These are phyloP conservation scores for Cystofilobasidium bisporidii DNA, from an alignment of 768 basidiomycete genomes.

Conservation along the genomic window DNA sequence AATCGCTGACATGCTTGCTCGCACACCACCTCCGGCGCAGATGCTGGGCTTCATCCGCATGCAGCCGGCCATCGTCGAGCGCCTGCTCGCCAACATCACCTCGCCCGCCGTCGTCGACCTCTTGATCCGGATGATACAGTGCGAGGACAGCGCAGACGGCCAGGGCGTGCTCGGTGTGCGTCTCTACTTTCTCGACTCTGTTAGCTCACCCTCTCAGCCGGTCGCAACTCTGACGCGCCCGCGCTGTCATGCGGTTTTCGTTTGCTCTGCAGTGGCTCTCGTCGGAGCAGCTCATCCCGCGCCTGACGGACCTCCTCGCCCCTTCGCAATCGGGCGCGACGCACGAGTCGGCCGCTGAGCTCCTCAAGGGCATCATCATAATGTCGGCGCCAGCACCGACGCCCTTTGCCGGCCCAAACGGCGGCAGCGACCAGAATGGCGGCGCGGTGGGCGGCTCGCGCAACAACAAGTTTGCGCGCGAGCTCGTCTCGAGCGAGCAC, in stretches of 20 bases:
- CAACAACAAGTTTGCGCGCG: conserved; percentile 72
- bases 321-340: conserved; percentile 63
- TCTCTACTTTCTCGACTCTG: too few species aligned
- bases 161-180: conserved; percentile 78
- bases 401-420: conserved; percentile 52
- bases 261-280: conserved; percentile 65
- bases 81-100: conserved; percentile 74
- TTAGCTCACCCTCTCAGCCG: too few species aligned
- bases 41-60: conserved; percentile 85
- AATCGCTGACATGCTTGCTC: too few species aligned
- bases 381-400: conserved; percentile 82
- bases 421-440: conserved; percentile 51
- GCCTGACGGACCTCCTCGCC: conserved; percentile 70
- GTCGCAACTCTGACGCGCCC: conserved; percentile 30
- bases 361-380: conserved; percentile 88
- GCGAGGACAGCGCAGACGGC: conserved; percentile 73
- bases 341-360: conserved; percentile 77
- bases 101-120: conserved; percentile 86
- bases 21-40: conserved; percentile 45
- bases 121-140: conserved; percentile 75
- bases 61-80: conserved; percentile 69
- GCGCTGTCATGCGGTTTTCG: too few species aligned
- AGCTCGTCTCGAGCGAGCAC: conserved; percentile 65
- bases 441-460: conserved; percentile 28
- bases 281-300: conserved; percentile 67